phyloP scores from a whole-genome alignment of 306 rosid genomes.

The Cajanus cajan region DNA sequence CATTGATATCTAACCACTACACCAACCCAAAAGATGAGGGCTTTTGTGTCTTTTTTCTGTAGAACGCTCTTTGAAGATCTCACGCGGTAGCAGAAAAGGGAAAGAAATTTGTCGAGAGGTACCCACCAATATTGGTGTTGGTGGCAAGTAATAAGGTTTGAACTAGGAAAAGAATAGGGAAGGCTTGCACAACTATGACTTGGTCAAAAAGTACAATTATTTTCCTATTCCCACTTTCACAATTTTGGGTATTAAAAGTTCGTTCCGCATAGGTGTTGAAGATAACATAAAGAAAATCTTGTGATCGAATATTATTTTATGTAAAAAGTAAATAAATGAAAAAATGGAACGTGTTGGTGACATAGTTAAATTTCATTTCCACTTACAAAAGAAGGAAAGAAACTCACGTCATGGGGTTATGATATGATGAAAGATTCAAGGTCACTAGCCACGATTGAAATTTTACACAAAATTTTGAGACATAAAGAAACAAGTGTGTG shows the following conservation, averaged over 20 bases:
- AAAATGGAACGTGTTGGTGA: neutral
- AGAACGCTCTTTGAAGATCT: neutral
- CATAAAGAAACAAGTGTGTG: neutral
- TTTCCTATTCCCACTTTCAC: neutral
- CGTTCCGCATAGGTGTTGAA: neutral
- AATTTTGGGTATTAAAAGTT: neutral
- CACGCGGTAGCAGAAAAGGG: constrained; percentile 30
- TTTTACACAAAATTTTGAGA: neutral
- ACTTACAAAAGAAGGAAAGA: neutral
- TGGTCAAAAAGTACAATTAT: constrained; percentile 22
- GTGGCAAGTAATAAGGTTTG: constrained; percentile 27
- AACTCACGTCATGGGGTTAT: neutral
- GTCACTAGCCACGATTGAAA: constrained; percentile 24
- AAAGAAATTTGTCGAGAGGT: neutral
- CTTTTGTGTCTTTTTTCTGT: neutral
- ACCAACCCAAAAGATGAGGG: too few species aligned
- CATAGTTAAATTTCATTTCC: neutral
- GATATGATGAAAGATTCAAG: neutral
- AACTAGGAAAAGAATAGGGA: constrained; percentile 22
- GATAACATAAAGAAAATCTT: neutral
- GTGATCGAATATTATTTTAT: neutral
- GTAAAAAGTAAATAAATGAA: neutral
- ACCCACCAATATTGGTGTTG: constrained; percentile 24
- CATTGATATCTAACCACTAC: too few species aligned
- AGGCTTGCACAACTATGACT: constrained; percentile 30